Evolutionary conservation across 495 filamentous ascomycete genomes (phyloP).

Genomic region (Penicillium goetzii): DNA sequence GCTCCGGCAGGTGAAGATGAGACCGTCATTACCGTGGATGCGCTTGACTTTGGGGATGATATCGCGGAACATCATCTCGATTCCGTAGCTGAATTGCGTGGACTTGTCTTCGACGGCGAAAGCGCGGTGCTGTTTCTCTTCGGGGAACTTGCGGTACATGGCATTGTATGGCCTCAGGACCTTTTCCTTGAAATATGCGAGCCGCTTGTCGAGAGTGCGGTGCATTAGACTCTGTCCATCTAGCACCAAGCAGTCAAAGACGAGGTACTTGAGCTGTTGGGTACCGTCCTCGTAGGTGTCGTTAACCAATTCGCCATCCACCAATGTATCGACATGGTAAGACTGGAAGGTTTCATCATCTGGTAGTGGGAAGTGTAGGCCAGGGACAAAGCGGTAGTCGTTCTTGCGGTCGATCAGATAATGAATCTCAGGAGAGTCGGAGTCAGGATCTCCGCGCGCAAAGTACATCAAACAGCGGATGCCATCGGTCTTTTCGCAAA

Average conservation of each 20-base stretch:
- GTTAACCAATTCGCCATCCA: slow-evolving; percentile 92
- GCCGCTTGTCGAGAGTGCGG: slow-evolving; percentile 81
- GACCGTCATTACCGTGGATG: slow-evolving; percentile 87
- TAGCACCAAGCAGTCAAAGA: slow-evolving; percentile 89
- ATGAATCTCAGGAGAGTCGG: slow-evolving; percentile 57
- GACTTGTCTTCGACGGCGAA: slow-evolving; percentile 85
- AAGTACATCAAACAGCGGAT: slow-evolving; percentile 94
- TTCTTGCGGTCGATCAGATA: slow-evolving; percentile 98
- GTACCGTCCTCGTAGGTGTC: slow-evolving; percentile 67
- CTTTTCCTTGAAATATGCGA: slow-evolving; percentile 80
- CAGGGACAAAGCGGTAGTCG: slow-evolving; percentile 84
- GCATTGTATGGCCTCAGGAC: slow-evolving; percentile 79
- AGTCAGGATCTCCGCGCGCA: slow-evolving; percentile 56
- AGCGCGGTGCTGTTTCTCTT: slow-evolving; percentile 68
- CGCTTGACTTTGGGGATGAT: slow-evolving; percentile 75
- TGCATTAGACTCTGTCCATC: slow-evolving; percentile 76
- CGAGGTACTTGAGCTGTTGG: slow-evolving; percentile 75
- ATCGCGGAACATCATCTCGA: slow-evolving; percentile 86
- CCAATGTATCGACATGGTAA: slow-evolving; percentile 79
- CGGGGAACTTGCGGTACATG: slow-evolving; percentile 68
- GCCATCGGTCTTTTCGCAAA: slow-evolving; percentile 98
- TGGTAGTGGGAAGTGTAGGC: slow-evolving; percentile 78
- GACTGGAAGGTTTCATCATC: slow-evolving; percentile 56
- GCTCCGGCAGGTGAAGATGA: slow-evolving; percentile 92
- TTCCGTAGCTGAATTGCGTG: slow-evolving; percentile 84